phyloP scores from a whole-genome alignment of 768 basidiomycete species.

The Hemileccinum impolitum region DNA sequence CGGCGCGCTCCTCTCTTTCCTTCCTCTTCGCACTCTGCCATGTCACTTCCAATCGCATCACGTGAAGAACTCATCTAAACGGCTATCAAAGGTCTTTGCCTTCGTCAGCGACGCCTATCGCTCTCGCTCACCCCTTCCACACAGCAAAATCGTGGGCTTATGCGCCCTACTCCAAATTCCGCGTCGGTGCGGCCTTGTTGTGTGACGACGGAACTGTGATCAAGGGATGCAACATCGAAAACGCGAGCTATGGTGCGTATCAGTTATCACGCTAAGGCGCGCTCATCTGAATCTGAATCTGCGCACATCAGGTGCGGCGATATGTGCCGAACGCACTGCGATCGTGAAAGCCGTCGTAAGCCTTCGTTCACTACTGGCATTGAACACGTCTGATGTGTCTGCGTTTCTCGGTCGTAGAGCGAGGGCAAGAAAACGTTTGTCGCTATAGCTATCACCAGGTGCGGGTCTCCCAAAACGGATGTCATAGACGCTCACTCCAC shows the following conservation, averaged over 20 bases:
- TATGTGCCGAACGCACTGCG: constrained; percentile 94
- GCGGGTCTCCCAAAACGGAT: constrained; percentile 19
- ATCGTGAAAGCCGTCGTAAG: constrained; percentile 91
- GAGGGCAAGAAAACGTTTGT: constrained; percentile 69
- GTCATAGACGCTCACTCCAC: no score
- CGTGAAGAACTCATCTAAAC: constrained; percentile 51
- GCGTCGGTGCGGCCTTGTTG: constrained; percentile 89
- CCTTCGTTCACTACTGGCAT: not conserved
- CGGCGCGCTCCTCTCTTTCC: no score
- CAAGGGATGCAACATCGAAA: constrained; percentile 90
- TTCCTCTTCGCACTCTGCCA: no score
- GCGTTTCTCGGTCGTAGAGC: constrained; percentile 53
- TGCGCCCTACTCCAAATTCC: constrained; percentile 86
- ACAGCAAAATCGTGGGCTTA: constrained; percentile 72
- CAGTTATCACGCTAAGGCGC: no score
- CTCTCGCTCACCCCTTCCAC: not conserved
- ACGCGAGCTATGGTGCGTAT: constrained; percentile 78
- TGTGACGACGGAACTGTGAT: constrained; percentile 67
- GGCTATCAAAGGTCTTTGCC: constrained; percentile 31
- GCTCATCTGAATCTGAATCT: not conserved
- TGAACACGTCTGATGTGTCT: no score
- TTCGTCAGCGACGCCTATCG: not conserved
- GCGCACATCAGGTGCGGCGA: constrained; percentile 56
- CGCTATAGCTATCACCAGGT: constrained; percentile 79
- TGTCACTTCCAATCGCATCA: constrained; percentile 39